Evolutionary conservation across 2,329 filamentous ascomycete species (phyloP).

Genomic region (Talaromyces verruculosus): DNA sequence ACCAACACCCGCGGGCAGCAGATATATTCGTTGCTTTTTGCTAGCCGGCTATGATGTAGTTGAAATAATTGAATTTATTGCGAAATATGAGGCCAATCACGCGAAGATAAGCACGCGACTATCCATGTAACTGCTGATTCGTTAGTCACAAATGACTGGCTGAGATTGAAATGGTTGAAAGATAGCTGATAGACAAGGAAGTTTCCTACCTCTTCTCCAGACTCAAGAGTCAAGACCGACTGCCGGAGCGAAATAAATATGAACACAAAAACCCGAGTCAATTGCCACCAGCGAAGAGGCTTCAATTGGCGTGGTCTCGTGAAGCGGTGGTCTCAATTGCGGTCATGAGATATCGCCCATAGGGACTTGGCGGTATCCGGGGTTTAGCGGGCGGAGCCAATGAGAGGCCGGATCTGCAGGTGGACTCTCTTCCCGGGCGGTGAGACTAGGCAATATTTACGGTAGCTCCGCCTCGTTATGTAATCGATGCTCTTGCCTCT

Average conservation of each 20-base stretch:
- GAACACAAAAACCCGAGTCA: background rate
- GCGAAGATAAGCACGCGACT: background rate
- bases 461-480: background rate
- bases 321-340: background rate
- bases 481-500: background rate
- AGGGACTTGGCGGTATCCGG: background rate
- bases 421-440: constrained; percentile 1
- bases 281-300: background rate
- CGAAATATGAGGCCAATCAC: background rate
- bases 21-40: background rate
- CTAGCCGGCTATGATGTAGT: background rate
- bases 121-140: constrained; percentile 1
- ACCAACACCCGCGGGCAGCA: background rate
- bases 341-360: background rate
- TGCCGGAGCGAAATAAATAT: background rate
- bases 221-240: background rate
- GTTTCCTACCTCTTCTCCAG: background rate
- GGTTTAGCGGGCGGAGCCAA: background rate
- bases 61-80: background rate
- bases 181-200: background rate
- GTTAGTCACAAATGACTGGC: background rate
- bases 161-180: background rate
- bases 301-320: background rate
- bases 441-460: background rate
- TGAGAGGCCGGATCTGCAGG: background rate